Evolutionary conservation across 306 rosid genomes (phyloP), one percentile per base, ranked within the genome.

Genomic region (Luffa aegyptiaca): DNA sequence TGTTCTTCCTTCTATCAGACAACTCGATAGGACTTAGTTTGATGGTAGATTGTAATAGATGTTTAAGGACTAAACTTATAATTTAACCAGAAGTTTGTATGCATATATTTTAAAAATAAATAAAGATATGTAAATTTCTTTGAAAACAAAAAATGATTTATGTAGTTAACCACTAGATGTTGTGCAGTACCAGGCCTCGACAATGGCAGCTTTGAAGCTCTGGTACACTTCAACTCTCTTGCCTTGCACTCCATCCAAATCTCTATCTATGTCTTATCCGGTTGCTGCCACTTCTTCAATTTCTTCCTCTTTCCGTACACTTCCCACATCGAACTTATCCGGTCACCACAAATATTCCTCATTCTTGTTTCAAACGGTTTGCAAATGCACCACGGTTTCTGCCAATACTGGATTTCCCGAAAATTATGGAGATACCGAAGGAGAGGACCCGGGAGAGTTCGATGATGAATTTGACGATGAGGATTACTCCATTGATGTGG

Each of bases 401-500:
- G 33, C 33, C 5, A 39, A 20, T 75, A 37, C 86, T 81, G 71
- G 41, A 33, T 14, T 71, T 8, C 80, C 89, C 4, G 84, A 78
- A 76, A 68, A 64, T 5, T 76, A 55, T 21, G 81, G 31, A 58
- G 81, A 79, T 17, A 53, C 53, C 1, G 89, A 77, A 18, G 82
- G 81, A 5, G 85, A 84, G 39, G 77, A 70, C 26, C 46, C 66
- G 45, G 85, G 84, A 4, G 89, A 80, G 4, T 57, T 76, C 21
- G 52, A 5, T 49, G 83, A 87, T 21, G 85, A 83, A 53, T 70
- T 79, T 8, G 92, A 83, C 71, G 80, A 71, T 41, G 82, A 81
- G 14, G 77, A 71, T 6, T 62, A 48, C 21, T 58, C 84, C 52
- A 89, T 88, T 44, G 93, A 95, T 53, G 84, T 84, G 79, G 52